Conservation (phyloP, 2,329 filamentous ascomycete species). For the Alternaria brassicae region DNA sequence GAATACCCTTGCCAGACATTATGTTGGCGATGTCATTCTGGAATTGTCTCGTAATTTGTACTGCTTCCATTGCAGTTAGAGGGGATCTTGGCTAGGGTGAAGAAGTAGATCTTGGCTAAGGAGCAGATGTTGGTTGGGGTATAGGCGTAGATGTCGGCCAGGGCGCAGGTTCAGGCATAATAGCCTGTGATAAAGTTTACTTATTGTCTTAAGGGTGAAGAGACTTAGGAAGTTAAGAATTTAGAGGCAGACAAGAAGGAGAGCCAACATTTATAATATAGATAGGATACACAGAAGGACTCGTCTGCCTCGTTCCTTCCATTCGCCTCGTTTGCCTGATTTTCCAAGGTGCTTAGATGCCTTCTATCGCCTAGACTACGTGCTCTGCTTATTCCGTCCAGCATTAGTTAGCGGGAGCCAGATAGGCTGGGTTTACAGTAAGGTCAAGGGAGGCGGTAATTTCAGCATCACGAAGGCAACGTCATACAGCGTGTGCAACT, state of each 20-base stretch:
- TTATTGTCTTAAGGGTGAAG: not conserved
- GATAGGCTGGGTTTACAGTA: not conserved
- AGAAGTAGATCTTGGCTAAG: not conserved
- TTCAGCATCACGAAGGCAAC: not conserved
- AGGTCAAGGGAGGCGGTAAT: not conserved
- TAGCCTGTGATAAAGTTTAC: not conserved
- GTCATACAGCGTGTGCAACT: not conserved
- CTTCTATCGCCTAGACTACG: not conserved
- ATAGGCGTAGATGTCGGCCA: not conserved
- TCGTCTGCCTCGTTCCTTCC: not conserved
- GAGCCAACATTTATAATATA: not conserved
- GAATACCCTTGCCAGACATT: not conserved
- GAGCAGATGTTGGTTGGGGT: not conserved
- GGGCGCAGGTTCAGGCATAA: not conserved
- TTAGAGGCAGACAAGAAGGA: not conserved
- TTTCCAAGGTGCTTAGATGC: not conserved
- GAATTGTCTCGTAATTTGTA: not conserved
- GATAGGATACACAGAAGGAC: not conserved
- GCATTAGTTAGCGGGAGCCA: not conserved
- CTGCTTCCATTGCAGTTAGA: not conserved
- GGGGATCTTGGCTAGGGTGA: too few relatives aligned
- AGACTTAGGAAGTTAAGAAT: not conserved
- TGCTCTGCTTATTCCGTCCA: not conserved
- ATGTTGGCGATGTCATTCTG: not conserved
- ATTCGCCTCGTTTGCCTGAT: not conserved